phyloP scores from a whole-genome alignment of 371 early-diverging fungal species.

The Mucor mucedo region DNA sequence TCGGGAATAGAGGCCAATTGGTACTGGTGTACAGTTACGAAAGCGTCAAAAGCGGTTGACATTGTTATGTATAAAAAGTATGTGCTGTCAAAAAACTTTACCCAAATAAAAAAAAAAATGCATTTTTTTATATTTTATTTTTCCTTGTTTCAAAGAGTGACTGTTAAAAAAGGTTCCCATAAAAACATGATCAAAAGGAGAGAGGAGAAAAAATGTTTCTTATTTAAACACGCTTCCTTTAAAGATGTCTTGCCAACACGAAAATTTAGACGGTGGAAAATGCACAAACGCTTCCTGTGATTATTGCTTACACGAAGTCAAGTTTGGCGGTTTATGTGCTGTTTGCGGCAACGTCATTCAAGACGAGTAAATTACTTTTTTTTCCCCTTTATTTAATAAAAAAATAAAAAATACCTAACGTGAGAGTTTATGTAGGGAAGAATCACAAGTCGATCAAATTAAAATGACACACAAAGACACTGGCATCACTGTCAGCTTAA shows the following conservation, averaged over 20 bases:
- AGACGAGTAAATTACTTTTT: conserved; percentile 30
- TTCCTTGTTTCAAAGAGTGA: not conserved
- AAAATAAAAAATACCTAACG: not conserved
- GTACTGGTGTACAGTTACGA: conserved; percentile 66
- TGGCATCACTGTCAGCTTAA: conserved; percentile 72
- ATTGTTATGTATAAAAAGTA: conserved; percentile 8
- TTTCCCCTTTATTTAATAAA: not conserved
- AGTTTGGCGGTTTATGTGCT: conserved; percentile 80
- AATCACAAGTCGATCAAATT: conserved; percentile 49
- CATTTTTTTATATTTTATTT: conserved; percentile 3
- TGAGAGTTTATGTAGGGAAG: not conserved
- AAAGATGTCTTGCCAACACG: conserved; percentile 18
- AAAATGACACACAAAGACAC: conserved; percentile 78
- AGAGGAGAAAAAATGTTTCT: not conserved
- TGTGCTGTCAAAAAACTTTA: not conserved
- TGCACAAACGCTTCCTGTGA: conserved; percentile 7
- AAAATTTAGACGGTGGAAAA: not conserved
- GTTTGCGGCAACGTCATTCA: conserved; percentile 73
- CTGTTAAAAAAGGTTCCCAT: not conserved
- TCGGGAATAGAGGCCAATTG: conserved; percentile 63
- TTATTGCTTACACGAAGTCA: conserved; percentile 76
- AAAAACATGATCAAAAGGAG: not conserved
- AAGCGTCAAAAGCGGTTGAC: conserved; percentile 53
- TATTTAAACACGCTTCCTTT: not conserved
- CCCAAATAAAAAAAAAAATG: not conserved